A percentile compares a stretch with the other conserved stretches of the same genome.
phyloP scores from a whole-genome alignment of 305 asterid species.

The Caryopteris hybrid region DNA sequence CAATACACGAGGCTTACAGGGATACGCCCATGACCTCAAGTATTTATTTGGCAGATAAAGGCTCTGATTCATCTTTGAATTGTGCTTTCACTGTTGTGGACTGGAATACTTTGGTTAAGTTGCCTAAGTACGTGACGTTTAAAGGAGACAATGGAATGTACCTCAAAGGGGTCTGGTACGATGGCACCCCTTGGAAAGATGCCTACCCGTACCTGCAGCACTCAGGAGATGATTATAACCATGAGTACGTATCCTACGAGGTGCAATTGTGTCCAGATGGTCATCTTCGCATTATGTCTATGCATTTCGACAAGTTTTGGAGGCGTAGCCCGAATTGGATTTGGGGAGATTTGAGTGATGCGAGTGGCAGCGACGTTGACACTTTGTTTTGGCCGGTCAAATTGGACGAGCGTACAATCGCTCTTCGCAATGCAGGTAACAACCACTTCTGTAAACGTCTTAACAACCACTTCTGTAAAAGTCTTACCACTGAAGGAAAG shows the following conservation, averaged over 20 bases:
- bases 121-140: neutral
- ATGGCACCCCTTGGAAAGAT: too few relatives aligned
- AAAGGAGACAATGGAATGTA: neutral
- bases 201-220: too few relatives aligned
- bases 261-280: neutral
- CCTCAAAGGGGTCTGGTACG: neutral
- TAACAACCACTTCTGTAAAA: too few relatives aligned
- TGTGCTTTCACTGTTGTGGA: neutral
- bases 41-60: too few relatives aligned
- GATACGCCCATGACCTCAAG: too few relatives aligned
- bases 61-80: neutral
- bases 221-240: too few relatives aligned
- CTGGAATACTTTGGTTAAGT: neutral
- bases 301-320: neutral
- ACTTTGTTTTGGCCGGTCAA: constrained; percentile 5
- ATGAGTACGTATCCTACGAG: neutral
- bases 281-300: neutral
- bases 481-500: neutral
- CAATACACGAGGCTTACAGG: too few relatives aligned
- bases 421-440: neutral
- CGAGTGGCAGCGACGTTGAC: neutral
- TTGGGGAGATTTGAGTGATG: neutral
- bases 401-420: neutral
- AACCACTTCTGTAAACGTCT: neutral
- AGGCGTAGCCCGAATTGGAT: neutral